A percentile compares a stretch with the other conserved stretches of the same genome.
Evolutionary conservation across 176 grass and related monocot genomes (phyloP).

Genomic region (Sorghum bicolor): Sorghum_bicolor_NCBIv3 NC_012873.2:6087501-6088000

Average conservation of each 20-base stretch:
- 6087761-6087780: slow-evolving; percentile 27
- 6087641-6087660: slow-evolving; percentile 4
- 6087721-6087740: slow-evolving; percentile 30
- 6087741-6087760: slow-evolving; percentile 37
- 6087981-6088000: slow-evolving; percentile 1
- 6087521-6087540: not conserved
- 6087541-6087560: slow-evolving; percentile 17
- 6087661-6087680: slow-evolving; percentile 51
- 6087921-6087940: slow-evolving; percentile 27
- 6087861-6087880: slow-evolving; percentile 23
- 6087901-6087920: slow-evolving; percentile 30
- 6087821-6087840: not conserved
- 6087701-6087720: slow-evolving; percentile 41
- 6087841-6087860: not conserved
- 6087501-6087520: slow-evolving; percentile 29
- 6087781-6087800: slow-evolving; percentile 33
- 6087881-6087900: slow-evolving; percentile 41
- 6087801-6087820: slow-evolving; percentile 23
- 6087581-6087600: slow-evolving; percentile 22
- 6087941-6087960: slow-evolving; percentile 24
- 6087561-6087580: slow-evolving; percentile 3
- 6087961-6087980: not conserved
- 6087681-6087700: slow-evolving; percentile 42
- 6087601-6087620: slow-evolving; percentile 34
- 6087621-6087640: slow-evolving; percentile 43